These are phyloP conservation scores for Quercus bicolor DNA, from an alignment of 306 rosid species.

Conservation along the genomic window DNA sequence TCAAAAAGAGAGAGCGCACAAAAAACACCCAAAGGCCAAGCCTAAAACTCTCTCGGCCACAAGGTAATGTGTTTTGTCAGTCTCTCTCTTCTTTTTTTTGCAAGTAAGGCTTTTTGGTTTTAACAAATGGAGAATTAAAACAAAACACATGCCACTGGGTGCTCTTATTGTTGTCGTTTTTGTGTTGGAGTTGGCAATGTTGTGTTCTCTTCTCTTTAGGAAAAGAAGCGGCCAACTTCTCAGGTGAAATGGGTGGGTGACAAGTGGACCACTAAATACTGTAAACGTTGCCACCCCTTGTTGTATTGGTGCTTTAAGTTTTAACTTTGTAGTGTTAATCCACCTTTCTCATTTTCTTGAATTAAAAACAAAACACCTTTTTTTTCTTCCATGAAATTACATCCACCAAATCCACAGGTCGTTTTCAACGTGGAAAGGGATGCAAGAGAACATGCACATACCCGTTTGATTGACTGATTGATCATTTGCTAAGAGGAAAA, in stretches of 20 bases:
- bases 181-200: no score
- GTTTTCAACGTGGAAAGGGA: no score
- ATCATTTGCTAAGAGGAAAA: no score
- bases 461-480: no score
- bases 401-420: no score
- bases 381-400: not conserved
- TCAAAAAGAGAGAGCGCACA: not conserved
- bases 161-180: not conserved
- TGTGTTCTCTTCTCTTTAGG: no score
- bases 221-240: conserved; percentile 20
- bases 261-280: conserved; percentile 29
- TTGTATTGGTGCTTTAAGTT: conserved; percentile 11
- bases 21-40: not conserved
- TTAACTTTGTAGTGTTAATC: no score
- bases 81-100: not conserved
- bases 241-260: not conserved
- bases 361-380: no score
- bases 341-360: not conserved
- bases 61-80: not conserved
- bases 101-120: not conserved
- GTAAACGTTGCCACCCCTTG: conserved; percentile 13
- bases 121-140: not conserved
- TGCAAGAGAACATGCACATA: no score
- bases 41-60: not conserved
- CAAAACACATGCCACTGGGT: conserved; percentile 40